Conservation (phyloP, 2,329 filamentous ascomycete species). For the Aspergillus sergii region DNA sequence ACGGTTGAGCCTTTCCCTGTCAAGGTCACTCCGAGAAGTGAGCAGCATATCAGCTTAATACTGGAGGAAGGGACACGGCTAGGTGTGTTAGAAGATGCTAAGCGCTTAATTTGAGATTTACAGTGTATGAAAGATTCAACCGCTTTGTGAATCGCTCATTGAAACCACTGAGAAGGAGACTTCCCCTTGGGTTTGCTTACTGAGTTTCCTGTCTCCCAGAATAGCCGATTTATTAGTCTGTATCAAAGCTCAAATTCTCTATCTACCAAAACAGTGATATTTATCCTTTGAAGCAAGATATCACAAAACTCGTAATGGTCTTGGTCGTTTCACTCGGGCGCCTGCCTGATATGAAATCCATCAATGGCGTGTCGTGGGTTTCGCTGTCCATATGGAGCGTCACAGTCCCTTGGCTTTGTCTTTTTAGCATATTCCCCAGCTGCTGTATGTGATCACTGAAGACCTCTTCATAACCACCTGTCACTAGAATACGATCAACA, state of each 20-base stretch:
- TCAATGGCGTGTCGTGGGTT: conserved; percentile 26
- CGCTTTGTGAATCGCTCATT: no score
- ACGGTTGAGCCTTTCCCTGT: conserved; percentile 33
- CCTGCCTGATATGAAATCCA: conserved; percentile 19
- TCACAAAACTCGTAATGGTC: no score
- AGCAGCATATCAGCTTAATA: conserved; percentile 7
- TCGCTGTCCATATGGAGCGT: conserved; percentile 19
- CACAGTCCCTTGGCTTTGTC: conserved; percentile 8
- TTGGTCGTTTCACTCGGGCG: no score
- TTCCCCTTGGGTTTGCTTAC: no score
- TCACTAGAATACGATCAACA: conserved; percentile 20
- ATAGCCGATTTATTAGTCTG: no score
- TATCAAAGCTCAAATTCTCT: no score
- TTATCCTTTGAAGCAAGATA: no score
- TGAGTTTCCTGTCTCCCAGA: no score
- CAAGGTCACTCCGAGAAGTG: conserved; percentile 17
- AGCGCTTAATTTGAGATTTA: no score
- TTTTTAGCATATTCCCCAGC: conserved; percentile 12
- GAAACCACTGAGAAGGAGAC: no score
- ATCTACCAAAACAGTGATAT: no score
- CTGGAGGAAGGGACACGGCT: conserved; percentile 2
- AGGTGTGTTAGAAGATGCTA: not conserved
- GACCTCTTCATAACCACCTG: conserved; percentile 23
- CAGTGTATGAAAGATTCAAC: no score
- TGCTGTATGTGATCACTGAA: conserved; percentile 25